Conservation (phyloP, 2,329 filamentous ascomycete genomes). For the Stemphylium vesicarium region DNA sequence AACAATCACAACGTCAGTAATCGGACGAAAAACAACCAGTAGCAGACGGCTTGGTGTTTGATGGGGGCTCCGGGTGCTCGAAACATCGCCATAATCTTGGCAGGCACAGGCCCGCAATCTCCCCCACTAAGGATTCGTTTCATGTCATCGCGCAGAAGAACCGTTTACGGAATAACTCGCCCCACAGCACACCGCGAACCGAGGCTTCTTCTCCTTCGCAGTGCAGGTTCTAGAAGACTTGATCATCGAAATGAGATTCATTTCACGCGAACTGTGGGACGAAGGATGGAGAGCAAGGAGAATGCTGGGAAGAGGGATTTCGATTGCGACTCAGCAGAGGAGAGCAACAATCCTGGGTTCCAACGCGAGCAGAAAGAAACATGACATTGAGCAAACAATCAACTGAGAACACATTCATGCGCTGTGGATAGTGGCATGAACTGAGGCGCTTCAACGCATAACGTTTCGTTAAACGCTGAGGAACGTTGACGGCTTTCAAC, state of each 20-base stretch:
- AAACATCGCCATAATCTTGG: conserved; percentile 17
- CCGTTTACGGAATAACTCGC: conserved; percentile 19
- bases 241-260: conserved; percentile 6
- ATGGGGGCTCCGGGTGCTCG: conserved; percentile 7
- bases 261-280: conserved; percentile 3
- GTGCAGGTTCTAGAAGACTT: conserved; percentile 15
- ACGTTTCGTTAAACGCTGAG: conserved; percentile 37
- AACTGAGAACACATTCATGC: conserved; percentile 1
- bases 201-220: conserved; percentile 9
- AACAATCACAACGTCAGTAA: conserved; percentile 4
- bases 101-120: conserved; percentile 23
- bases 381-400: background rate
- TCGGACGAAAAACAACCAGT: background rate
- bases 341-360: too few relatives aligned
- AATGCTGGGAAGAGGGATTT: background rate
- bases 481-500: conserved; percentile 10
- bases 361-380: background rate
- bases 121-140: conserved; percentile 26
- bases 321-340: too few relatives aligned
- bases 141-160: conserved; percentile 11
- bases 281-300: background rate
- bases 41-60: background rate
- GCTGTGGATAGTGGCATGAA: conserved; percentile 4
- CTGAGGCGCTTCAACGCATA: conserved; percentile 24
- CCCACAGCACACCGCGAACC: conserved; percentile 17